Percentiles rank a stretch among this genome's conserved stretches.
phyloP scores from a whole-genome alignment of 495 filamentous ascomycete species.

The Lophium mytilinum region DNA sequence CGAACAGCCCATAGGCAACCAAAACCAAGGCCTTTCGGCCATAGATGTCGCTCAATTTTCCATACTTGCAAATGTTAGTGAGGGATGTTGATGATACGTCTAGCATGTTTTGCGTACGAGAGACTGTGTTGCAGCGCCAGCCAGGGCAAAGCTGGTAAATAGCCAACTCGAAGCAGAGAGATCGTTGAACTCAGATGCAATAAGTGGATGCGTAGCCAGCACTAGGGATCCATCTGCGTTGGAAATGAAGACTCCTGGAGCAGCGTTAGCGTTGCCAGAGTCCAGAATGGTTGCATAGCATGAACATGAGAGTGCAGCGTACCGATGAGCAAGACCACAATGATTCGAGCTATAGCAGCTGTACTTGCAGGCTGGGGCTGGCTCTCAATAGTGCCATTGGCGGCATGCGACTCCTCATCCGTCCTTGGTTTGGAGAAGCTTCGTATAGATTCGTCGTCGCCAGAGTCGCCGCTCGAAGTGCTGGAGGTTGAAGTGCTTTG shows the following conservation, averaged over 20 bases:
- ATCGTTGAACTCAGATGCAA: slow-evolving; percentile 59
- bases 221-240: slow-evolving; percentile 56
- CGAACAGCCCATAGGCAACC: slow-evolving; percentile 39
- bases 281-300: no score
- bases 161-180: slow-evolving; percentile 57
- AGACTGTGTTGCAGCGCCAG: slow-evolving; percentile 51
- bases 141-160: slow-evolving; percentile 55
- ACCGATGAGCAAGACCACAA: slow-evolving; percentile 9
- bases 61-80: slow-evolving; percentile 28
- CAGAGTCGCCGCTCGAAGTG: background rate
- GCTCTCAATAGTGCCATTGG: background rate
- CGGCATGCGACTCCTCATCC: slow-evolving; percentile 5
- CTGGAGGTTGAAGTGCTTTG: background rate
- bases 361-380: background rate
- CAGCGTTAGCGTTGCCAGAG: background rate
- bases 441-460: background rate
- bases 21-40: slow-evolving; percentile 39
- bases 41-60: slow-evolving; percentile 43
- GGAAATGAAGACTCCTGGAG: slow-evolving; percentile 54
- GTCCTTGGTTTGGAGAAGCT: background rate
- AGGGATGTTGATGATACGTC: background rate
- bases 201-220: slow-evolving; percentile 51
- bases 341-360: slow-evolving; percentile 5
- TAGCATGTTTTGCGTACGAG: slow-evolving; percentile 32
- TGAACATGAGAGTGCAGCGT: background rate